These are phyloP conservation scores for Phaeosphaeria sp. DNA, from an alignment of 2,329 filamentous ascomycete species.

Conservation along the genomic window DNA sequence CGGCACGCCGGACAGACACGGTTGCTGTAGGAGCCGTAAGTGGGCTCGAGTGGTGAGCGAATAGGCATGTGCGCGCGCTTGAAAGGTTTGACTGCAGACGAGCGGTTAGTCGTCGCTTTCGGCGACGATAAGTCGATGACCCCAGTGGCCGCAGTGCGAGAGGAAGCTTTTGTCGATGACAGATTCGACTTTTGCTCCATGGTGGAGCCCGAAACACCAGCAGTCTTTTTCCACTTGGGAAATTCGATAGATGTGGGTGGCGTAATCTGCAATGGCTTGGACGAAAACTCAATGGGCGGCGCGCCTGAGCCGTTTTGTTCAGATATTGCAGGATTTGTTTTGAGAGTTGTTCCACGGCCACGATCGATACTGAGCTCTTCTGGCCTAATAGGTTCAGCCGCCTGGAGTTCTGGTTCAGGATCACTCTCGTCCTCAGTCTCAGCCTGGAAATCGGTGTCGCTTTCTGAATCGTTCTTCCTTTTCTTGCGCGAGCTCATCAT, in stretches of 20 bases:
- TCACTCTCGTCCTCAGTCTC: constrained; percentile 39
- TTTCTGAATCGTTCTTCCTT: constrained; percentile 47
- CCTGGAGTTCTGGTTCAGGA: constrained; percentile 12
- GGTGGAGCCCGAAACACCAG: background rate
- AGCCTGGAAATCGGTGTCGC: constrained; percentile 59
- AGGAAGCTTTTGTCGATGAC: background rate
- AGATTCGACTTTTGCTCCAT: background rate
- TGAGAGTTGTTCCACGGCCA: constrained; percentile 10
- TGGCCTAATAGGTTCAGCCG: constrained; percentile 9
- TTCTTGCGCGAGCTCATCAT: constrained; percentile 29
- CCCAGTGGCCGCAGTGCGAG: background rate
- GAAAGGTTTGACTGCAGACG: constrained; percentile 41
- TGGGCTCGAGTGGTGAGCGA: constrained; percentile 33
- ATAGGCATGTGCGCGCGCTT: constrained; percentile 36
- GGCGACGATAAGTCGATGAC: background rate
- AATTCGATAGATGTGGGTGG: background rate
- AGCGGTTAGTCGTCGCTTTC: constrained; percentile 16
- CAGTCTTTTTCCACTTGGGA: constrained; percentile 1
- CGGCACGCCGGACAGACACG: constrained; percentile 61
- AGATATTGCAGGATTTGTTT: constrained; percentile 16
- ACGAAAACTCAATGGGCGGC: constrained; percentile 19
- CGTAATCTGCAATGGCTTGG: constrained; percentile 7
- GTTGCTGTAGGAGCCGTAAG: constrained; percentile 20
- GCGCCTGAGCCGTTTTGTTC: constrained; percentile 31
- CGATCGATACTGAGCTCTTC: constrained; percentile 9